These are phyloP conservation scores for Yamadazyma epiphylla DNA, from an alignment of 1,139 yeast species.

Conservation along the genomic window DNA sequence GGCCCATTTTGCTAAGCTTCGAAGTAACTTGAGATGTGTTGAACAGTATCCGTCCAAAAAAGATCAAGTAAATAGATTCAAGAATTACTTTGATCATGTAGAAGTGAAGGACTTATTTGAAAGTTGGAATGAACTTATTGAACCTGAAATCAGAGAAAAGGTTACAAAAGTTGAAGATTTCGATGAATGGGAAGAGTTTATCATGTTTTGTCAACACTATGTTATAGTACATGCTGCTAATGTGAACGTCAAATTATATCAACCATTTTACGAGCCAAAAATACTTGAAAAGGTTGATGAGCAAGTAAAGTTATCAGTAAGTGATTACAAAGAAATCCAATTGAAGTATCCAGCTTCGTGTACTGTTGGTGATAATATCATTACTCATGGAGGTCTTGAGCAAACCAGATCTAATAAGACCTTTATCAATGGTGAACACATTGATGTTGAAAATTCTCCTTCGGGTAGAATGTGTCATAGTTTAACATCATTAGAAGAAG, in stretches of 20 bases:
- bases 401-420: conserved; percentile 35
- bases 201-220: conserved; percentile 74
- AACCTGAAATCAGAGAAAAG: conserved; percentile 32
- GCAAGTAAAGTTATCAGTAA: conserved; percentile 2
- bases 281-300: conserved; percentile 3
- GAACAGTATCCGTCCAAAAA: conserved; percentile 49
- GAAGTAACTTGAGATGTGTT: conserved; percentile 71
- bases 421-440: conserved; percentile 8
- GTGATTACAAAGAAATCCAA: conserved; percentile 16
- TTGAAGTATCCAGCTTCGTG: conserved; percentile 49
- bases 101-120: conserved; percentile 54
- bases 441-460: conserved; percentile 15
- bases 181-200: conserved; percentile 84
- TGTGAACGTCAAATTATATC: conserved; percentile 10
- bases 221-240: conserved; percentile 64
- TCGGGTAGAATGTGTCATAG: conserved; percentile 63
- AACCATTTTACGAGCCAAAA: no score
- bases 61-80: conserved; percentile 51
- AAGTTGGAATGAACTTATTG: conserved; percentile 51
- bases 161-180: conserved; percentile 57
- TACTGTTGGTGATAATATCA: conserved; percentile 17
- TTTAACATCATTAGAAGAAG: conserved; percentile 28
- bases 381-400: conserved; percentile 54
- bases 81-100: conserved; percentile 37
- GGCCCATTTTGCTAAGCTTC: conserved; percentile 61